These are phyloP conservation scores for Mycosphaerella sp. DNA, from an alignment of 2,329 filamentous ascomycete genomes.

Conservation along the genomic window DNA sequence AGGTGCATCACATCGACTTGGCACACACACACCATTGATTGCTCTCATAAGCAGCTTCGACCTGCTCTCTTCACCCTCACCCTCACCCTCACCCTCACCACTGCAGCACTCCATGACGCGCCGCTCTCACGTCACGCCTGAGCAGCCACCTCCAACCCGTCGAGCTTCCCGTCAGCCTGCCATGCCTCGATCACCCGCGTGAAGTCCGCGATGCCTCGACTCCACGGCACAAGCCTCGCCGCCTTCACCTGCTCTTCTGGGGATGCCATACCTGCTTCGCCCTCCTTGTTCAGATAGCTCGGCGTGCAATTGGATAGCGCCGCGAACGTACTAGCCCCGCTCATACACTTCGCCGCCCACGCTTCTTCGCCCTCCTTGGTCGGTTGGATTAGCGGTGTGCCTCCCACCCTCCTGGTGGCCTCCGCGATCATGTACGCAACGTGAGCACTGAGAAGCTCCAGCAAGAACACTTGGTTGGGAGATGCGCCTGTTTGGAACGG, in stretches of 20 bases:
- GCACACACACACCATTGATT: too few relatives aligned
- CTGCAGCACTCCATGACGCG: too few relatives aligned
- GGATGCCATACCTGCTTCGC: constrained; percentile 22
- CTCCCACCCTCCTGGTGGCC: constrained; percentile 28
- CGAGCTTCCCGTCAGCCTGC: constrained; percentile 20
- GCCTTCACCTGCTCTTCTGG: not conserved
- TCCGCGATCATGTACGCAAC: constrained; percentile 41
- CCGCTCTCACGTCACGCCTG: constrained; percentile 3
- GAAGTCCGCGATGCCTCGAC: too few relatives aligned
- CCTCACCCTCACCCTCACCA: too few relatives aligned
- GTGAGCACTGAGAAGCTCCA: constrained; percentile 39
- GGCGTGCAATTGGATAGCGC: constrained; percentile 48
- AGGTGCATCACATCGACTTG: too few relatives aligned
- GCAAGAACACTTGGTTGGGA: constrained; percentile 30
- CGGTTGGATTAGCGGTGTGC: constrained; percentile 39
- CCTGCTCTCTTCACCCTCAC: too few relatives aligned
- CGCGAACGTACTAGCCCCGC: constrained; percentile 37
- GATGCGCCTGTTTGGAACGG: constrained; percentile 36
- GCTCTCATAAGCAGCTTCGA: too few relatives aligned
- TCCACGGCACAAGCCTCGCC: too few relatives aligned
- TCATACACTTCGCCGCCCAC: constrained; percentile 41
- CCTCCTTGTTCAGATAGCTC: constrained; percentile 48
- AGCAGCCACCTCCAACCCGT: constrained; percentile 28
- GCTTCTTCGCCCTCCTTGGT: constrained; percentile 43
- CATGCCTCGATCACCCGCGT: too few relatives aligned